These are phyloP conservation scores for Zoysia japonica DNA, from an alignment of 176 grass and related monocot genomes.

Conservation along the genomic window DNA sequence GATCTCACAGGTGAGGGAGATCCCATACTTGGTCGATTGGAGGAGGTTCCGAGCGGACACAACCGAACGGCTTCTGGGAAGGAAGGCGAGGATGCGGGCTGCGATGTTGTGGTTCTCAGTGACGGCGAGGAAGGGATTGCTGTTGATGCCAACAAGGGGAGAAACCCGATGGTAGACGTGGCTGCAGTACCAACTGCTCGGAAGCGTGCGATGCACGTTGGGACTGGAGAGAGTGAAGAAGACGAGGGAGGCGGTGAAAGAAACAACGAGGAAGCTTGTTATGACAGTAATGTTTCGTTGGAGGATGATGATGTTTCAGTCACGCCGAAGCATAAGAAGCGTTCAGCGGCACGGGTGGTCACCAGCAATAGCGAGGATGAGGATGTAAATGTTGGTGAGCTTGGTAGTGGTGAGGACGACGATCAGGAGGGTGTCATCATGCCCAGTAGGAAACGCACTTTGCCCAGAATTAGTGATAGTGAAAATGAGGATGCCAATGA, in stretches of 20 bases:
- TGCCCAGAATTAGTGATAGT: constrained; percentile 43
- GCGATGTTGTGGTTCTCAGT: constrained; percentile 38
- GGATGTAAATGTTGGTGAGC: not conserved
- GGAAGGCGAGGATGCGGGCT: not conserved
- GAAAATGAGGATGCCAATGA: constrained; percentile 34
- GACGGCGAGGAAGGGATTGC: constrained; percentile 27
- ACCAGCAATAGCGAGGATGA: constrained; percentile 26
- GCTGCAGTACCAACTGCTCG: no score
- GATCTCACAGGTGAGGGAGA: not conserved
- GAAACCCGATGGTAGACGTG: not conserved
- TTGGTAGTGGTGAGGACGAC: not conserved
- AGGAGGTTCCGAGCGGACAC: not conserved
- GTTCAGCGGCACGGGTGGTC: not conserved
- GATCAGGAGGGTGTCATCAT: constrained; percentile 1
- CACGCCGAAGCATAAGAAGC: constrained; percentile 15
- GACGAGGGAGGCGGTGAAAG: not conserved
- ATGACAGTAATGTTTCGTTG: not conserved
- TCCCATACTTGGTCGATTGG: constrained; percentile 1
- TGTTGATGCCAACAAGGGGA: not conserved
- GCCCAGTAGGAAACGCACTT: constrained; percentile 38
- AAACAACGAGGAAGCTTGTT: not conserved
- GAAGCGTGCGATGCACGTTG: not conserved
- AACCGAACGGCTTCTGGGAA: not conserved
- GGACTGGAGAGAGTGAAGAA: constrained; percentile 18
- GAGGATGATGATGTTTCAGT: constrained; percentile 27